Conservation (phyloP, 2,329 filamentous ascomycete genomes). For the Ophiosphaerella narmari region DNA sequence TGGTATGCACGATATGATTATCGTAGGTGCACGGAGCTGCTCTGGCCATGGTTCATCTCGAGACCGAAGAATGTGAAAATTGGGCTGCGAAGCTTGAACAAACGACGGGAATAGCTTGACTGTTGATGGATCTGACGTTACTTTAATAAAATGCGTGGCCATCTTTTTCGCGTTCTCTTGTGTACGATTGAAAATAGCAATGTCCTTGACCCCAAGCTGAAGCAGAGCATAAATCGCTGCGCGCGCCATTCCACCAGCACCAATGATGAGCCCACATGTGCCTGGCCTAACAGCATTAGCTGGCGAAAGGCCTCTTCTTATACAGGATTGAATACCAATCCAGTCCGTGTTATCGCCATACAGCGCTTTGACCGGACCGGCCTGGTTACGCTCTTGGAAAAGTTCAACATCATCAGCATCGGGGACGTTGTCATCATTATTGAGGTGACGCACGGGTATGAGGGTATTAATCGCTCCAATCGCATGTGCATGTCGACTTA, state of each 20-base stretch:
- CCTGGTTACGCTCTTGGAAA: conserved; percentile 62
- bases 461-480: conserved; percentile 79
- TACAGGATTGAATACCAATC: conserved; percentile 75
- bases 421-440: conserved; percentile 60
- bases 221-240: conserved; percentile 79
- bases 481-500: conserved; percentile 72
- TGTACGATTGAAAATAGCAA: conserved; percentile 75
- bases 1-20: conserved; percentile 76
- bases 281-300: conserved; percentile 62
- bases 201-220: conserved; percentile 76
- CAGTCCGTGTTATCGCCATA: conserved; percentile 83
- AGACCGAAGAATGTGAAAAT: conserved; percentile 62
- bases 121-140: conserved; percentile 37
- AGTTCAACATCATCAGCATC: conserved; percentile 58
- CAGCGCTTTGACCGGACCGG: conserved; percentile 68
- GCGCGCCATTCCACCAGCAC: conserved; percentile 73
- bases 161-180: conserved; percentile 66
- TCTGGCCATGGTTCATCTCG: conserved; percentile 67
- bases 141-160: conserved; percentile 67
- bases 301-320: conserved; percentile 72
- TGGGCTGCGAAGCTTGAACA: conserved; percentile 43
- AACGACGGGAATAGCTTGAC: conserved; percentile 26
- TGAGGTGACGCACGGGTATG: conserved; percentile 68
- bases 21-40: conserved; percentile 66
- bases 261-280: conserved; percentile 59